Evolutionary conservation across 257 asterid species (phyloP), one percentile per base, ranked within the genome.

Genomic region (Solanum clarkiae): DNA sequence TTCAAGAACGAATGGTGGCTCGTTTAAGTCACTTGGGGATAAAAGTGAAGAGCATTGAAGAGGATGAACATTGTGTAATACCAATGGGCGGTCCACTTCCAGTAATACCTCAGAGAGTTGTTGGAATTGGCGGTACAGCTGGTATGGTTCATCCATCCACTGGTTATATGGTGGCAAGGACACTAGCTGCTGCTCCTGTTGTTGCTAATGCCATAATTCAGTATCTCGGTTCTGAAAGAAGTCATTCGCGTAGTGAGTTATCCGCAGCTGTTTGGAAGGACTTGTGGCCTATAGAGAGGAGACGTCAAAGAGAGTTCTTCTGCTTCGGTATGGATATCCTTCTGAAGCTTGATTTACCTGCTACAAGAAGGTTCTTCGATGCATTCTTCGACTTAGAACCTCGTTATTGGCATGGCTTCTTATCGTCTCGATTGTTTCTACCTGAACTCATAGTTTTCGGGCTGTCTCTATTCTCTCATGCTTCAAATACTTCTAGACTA

Each of bases 11-110:
- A 42, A 96, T 96, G 98, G 96, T 85, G 82, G 98, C 98, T 81
- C 93, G 99, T 29, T 77, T 96, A 84, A 90, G 53, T 84, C 99
- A 96, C 91, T 90, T 96, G 44, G 94, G 97, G 44, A 94, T 96
- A 84, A 95, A 91, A 88, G 97, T 95, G 42, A 94, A 86, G 85
- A 92, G 95, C 90, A 95, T 96, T 69, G 98, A 96, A 88, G 99
- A 96, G 81, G 99, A 95, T 14, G 99, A 96, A 85, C 92, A 86
- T 26, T 96, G 99, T 81, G 94, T 96, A 59, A 96, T 96, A 84
- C 99, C 99, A 4, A 96, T 96, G 98, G 99, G 99, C 2, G 99
- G 98, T 11, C 98, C 99, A 3, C 95, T 96, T 75, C 99, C 99
- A 2, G 92, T 95, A 22, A 55, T 95, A 86, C 98, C 99, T 65